Base-by-base conservation (phyloP, 495 filamentous ascomycete species). In the Geopyxis carbonaria region DNA sequence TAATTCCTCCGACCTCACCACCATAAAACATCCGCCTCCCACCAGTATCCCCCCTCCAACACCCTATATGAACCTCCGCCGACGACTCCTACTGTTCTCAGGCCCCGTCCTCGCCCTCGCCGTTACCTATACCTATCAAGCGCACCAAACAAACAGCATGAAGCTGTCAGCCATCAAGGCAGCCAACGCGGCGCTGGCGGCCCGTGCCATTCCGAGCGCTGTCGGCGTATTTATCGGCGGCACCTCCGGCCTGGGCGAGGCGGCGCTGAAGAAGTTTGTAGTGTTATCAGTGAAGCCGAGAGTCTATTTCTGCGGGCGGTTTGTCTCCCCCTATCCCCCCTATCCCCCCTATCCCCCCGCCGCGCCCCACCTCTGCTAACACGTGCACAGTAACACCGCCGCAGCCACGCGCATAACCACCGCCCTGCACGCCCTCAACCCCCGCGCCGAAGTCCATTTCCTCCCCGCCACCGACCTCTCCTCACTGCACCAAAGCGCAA, bases 161-260 rank as follows among this genome's bases (percentile, higher is more conserved):
- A 36, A 36, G 14, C 5, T 36, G 5, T 6, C 33, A 4, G 33
- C 33, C 9, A 36, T 36, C 19, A 5, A 22, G 5, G 16, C 7
- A 9, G 33, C 33, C 7, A 36, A 36, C 19, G 33, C 33, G 18
- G 33, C 33, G 18, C 24, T 36, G 9, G 19, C 18, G 4, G 9
- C 33, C 10, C 7, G 14, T 10, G 15, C 18, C 19, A 22, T 36
- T 22, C 10, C 9, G 5, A 6, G 8, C 16, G 5, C 33, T 7
- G 33, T 36, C 9, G 33, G 7, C 19, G 18, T 36, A 5, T 36
- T 36, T 14, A 72, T 73, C 11, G 75, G 78, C 32, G 77, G 61
- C 18, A 81, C 78, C 0, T 66, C 64, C 23, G 78, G 74, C 24
- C 71, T 82, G 39, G 73, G 70, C 28, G 61, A 71, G 44, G 47